Evolutionary conservation across 371 early-diverging fungal species (phyloP).

Genomic region (Mortierella sp.): DNA sequence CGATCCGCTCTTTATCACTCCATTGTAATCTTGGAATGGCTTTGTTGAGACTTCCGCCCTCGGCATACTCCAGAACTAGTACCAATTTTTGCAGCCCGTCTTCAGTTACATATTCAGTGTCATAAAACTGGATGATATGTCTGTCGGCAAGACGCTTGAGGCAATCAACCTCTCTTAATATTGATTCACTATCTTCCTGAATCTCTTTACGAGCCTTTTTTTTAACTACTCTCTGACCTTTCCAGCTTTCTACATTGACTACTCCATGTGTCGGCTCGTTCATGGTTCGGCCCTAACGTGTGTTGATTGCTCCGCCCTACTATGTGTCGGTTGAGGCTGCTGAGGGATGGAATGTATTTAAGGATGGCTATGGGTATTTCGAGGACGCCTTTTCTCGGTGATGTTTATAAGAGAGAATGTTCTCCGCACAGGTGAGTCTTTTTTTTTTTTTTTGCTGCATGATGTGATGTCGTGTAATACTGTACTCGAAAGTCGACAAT

Average conservation of each 20-base stretch:
- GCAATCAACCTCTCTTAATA: not conserved
- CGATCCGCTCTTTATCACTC: constrained; percentile 1
- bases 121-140: constrained; percentile 15
- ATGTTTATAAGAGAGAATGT: no score
- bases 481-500: no score
- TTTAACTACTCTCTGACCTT: constrained; percentile 4
- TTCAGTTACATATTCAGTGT: no score
- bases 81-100: not conserved
- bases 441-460: no score
- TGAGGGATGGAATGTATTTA: no score
- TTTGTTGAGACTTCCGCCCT: constrained; percentile 1
- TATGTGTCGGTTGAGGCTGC: no score
- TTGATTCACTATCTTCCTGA: not conserved
- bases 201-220: not conserved
- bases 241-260: not conserved
- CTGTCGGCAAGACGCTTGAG: constrained; percentile 6
- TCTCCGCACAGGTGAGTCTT: no score
- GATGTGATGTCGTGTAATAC: no score
- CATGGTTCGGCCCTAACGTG: not conserved
- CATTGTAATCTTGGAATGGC: constrained; percentile 1
- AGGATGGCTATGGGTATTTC: constrained; percentile 3
- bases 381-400: no score
- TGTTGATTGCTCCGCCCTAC: no score
- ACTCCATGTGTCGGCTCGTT: no score
- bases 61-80: constrained; percentile 15